These are phyloP conservation scores for Globisporangium lucens DNA, from an alignment of 352 stramenopile genomes.

Conservation along the genomic window DNA sequence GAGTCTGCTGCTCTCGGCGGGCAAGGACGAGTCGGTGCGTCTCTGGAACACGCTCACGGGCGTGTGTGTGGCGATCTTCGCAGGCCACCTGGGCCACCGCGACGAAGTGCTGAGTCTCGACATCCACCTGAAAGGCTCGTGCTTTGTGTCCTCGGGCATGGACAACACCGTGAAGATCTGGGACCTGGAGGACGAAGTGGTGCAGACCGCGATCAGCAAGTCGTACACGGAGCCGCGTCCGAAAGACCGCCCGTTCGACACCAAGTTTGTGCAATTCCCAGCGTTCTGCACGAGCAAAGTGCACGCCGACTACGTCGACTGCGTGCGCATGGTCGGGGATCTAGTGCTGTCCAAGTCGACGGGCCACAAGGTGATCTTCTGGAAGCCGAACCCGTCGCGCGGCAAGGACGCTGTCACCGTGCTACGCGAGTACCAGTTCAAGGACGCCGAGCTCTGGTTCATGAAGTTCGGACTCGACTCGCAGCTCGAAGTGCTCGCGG, in stretches of 20 bases:
- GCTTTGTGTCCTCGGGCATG: conserved; percentile 89
- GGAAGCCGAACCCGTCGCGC: conserved; percentile 86
- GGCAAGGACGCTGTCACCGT: conserved; percentile 80
- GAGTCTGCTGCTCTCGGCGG: conserved; percentile 86
- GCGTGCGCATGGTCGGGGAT: conserved; percentile 75
- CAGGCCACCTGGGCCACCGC: conserved; percentile 88
- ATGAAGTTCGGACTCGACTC: conserved; percentile 82
- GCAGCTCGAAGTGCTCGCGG: conserved; percentile 70
- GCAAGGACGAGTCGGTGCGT: conserved; percentile 91
- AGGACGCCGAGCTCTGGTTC: conserved; percentile 85
- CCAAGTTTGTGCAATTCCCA: conserved; percentile 88
- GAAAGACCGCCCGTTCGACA: conserved; percentile 67
- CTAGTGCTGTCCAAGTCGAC: conserved; percentile 83
- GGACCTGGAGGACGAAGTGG: conserved; percentile 74
- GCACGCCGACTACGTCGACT: conserved; percentile 91
- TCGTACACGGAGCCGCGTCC: conserved; percentile 71
- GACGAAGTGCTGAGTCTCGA: conserved; percentile 89
- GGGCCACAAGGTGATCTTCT: conserved; percentile 89
- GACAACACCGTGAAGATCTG: conserved; percentile 95
- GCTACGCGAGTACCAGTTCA: conserved; percentile 79
- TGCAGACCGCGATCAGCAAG: conserved; percentile 73
- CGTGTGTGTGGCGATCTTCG: conserved; percentile 90
- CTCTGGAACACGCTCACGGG: conserved; percentile 91
- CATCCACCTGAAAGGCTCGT: conserved; percentile 84
- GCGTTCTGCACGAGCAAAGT: conserved; percentile 91